These are phyloP conservation scores for Epichloe glyceriae DNA, from an alignment of 2,329 filamentous ascomycete genomes.

Conservation along the genomic window DNA sequence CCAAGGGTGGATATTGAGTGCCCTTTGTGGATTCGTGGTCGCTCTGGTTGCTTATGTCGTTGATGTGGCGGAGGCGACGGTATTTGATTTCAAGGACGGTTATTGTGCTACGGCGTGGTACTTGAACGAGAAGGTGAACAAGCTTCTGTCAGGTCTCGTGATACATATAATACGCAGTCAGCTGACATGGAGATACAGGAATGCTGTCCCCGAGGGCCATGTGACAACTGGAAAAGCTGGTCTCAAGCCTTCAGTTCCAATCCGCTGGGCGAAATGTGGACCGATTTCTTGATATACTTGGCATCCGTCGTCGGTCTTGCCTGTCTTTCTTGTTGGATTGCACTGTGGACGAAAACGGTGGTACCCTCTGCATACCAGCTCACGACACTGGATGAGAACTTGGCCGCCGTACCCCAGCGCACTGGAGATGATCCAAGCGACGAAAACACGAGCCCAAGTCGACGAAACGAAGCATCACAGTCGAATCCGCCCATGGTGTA, in stretches of 20 bases:
- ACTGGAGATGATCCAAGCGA: conserved; percentile 28
- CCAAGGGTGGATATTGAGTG: conserved; percentile 90
- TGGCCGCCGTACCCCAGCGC: conserved; percentile 47
- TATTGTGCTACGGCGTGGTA: conserved; percentile 67
- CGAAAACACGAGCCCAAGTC: conserved; percentile 31
- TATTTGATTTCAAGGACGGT: conserved; percentile 87
- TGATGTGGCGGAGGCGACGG: conserved; percentile 69
- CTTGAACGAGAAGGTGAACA: conserved; percentile 49
- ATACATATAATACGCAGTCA: not conserved
- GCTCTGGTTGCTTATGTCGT: conserved; percentile 80
- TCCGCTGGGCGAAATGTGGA: conserved; percentile 40
- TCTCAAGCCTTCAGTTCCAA: conserved; percentile 33
- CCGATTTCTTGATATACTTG: conserved; percentile 70
- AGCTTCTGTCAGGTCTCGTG: not conserved
- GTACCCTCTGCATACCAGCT: conserved; percentile 81
- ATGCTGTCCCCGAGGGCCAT: conserved; percentile 42
- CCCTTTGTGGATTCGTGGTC: conserved; percentile 74
- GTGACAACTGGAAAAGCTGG: conserved; percentile 45
- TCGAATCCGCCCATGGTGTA: conserved; percentile 65
- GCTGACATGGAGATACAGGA: conserved; percentile 19
- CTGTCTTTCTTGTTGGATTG: conserved; percentile 61
- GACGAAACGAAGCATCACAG: conserved; percentile 23
- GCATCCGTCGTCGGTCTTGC: conserved; percentile 58
- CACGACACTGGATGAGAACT: conserved; percentile 82
- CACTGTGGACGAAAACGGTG: conserved; percentile 82